These are phyloP conservation scores for Haplosporangium gracile DNA, from an alignment of 192 early-diverging fungal species.

Conservation along the genomic window DNA sequence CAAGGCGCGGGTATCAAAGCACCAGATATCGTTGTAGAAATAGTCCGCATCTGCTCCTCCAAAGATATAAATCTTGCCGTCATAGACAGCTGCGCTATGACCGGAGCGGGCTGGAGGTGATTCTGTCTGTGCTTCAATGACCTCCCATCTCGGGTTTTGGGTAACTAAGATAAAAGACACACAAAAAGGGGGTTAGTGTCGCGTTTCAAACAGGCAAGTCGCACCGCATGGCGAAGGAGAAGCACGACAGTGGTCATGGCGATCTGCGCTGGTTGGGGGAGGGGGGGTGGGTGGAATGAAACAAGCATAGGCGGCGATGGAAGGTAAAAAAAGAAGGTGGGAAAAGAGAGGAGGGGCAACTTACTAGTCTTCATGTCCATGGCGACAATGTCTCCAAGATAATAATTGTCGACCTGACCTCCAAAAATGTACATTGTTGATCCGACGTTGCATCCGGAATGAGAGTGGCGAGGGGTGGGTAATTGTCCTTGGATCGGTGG, in stretches of 20 bases:
- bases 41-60: conserved; percentile 64
- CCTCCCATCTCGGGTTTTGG: conserved; percentile 52
- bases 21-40: conserved; percentile 72
- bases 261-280: not conserved
- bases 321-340: not conserved
- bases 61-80: conserved; percentile 59
- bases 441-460: conserved; percentile 58
- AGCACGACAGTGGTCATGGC: no score
- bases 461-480: conserved; percentile 58
- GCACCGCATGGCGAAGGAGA: not conserved
- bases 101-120: conserved; percentile 53
- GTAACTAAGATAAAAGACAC: conserved; percentile 23
- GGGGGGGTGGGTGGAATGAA: not conserved
- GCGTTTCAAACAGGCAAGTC: not conserved
- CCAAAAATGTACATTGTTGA: conserved; percentile 70
- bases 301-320: not conserved
- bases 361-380: conserved; percentile 67
- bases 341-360: conserved; percentile 12
- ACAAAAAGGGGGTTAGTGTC: not conserved
- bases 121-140: conserved; percentile 43
- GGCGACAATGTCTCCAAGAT: conserved; percentile 61
- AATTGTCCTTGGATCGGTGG: conserved; percentile 46
- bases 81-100: conserved; percentile 37
- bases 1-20: conserved; percentile 57
- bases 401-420: conserved; percentile 61